Evolutionary conservation across 805 yeast species (phyloP), one percentile per base, ranked within the genome.

Genomic region (Monosporozyma solicola): DNA sequence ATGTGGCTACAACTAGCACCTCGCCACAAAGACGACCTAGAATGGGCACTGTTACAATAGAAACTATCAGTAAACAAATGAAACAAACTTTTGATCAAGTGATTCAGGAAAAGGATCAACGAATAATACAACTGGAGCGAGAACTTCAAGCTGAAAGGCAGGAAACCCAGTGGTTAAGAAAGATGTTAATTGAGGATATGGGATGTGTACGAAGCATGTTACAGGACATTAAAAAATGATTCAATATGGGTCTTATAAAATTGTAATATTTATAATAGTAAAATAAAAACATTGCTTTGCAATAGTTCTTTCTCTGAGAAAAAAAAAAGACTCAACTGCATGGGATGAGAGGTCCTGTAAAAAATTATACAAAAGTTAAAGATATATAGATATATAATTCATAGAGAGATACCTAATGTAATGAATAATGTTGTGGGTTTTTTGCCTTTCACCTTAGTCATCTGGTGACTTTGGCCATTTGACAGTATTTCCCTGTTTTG

Each of bases 101-200:
- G 9, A 46, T 68, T 10, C 54, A 56, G 8, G 71, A 68, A 47
- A 68, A 68, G 54, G 69, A 66, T 49, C 61, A 58, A 49, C 51
- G 69, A 44, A 66, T 68, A 27, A 45, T 50, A 33, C 66, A 62
- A 37, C 53, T 68, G 31, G 70, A 68, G 47, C 52, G 63, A 48
- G 70, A 66, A 45, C 52, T 68, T 11, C 70, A 66, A 49, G 49
- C 61, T 47, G 69, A 67, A 55, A 58, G 69, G 50, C 67, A 63
- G 53, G 71, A 68, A 50, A 65, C 68, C 1, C 62, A 60, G 43
- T 68, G 72, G 72, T 53, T 68, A 41, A 62, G 69, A 46, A 68
- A 68, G 51, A 63, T 68, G 68, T 54, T 68, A 27, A 64, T 67
- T 39, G 72, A 68, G 51, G 72, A 68, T 49, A 62, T 68, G 69